These are phyloP conservation scores for Craterostigma plantagineum DNA, from an alignment of 257 asterid species.

Conservation along the genomic window DNA sequence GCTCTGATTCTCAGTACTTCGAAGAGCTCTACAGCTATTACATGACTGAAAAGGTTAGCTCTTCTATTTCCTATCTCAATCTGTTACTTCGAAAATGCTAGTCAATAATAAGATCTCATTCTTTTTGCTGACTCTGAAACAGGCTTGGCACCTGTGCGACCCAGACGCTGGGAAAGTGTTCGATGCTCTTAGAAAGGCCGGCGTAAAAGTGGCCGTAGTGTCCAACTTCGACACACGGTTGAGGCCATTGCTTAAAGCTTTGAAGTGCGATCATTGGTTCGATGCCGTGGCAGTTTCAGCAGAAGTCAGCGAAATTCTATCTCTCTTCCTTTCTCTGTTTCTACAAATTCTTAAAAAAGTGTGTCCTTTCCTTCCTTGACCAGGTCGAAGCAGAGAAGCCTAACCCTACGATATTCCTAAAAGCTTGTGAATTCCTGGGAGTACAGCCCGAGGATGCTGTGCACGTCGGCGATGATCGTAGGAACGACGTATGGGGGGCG, in stretches of 20 bases:
- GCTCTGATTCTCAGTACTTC: slow-evolving; percentile 83
- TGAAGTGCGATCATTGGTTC: slow-evolving; percentile 93
- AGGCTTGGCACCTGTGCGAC: slow-evolving; percentile 99
- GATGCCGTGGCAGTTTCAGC: slow-evolving; percentile 98
- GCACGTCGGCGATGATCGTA: slow-evolving; percentile 95
- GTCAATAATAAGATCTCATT: background rate
- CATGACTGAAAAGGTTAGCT: slow-evolving; percentile 77
- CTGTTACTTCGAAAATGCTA: no score
- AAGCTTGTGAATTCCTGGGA: slow-evolving; percentile 87
- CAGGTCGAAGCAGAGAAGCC: slow-evolving; percentile 99
- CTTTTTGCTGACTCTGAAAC: background rate
- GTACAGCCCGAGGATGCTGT: slow-evolving; percentile 90
- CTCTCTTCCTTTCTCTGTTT: background rate
- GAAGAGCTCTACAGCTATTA: slow-evolving; percentile 89
- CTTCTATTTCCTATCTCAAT: no score
- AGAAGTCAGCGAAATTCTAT: slow-evolving; percentile 33
- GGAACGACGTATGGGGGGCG: slow-evolving; percentile 97
- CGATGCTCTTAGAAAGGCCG: slow-evolving; percentile 58
- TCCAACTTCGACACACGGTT: slow-evolving; percentile 89
- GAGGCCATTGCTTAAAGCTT: slow-evolving; percentile 69
- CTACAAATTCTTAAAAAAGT: background rate
- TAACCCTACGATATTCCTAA: slow-evolving; percentile 78
- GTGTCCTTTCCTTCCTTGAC: background rate
- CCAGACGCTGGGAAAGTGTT: slow-evolving; percentile 81
- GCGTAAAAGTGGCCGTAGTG: slow-evolving; percentile 76